Percentiles rank a stretch among this genome's conserved stretches.
phyloP scores from a whole-genome alignment of 768 basidiomycete species.

The Bullera alba region DNA sequence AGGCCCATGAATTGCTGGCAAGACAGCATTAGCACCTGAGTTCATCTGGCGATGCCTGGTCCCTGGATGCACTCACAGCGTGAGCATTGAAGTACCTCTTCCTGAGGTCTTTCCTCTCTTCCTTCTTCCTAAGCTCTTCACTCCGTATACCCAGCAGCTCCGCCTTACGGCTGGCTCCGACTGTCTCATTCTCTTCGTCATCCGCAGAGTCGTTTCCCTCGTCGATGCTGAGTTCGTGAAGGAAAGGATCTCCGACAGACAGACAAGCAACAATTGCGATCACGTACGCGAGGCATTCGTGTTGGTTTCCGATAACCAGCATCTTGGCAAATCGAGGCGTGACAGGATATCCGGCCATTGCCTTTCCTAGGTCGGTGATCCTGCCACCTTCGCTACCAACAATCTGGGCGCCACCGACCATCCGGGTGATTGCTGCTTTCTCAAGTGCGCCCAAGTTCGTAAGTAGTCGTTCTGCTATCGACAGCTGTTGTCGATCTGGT shows the following conservation, averaged over 20 bases:
- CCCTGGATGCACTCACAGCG: constrained; percentile 52
- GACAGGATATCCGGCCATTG: constrained; percentile 89
- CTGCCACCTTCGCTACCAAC: constrained; percentile 50
- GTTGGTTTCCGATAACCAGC: constrained; percentile 76
- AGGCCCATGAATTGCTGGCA: constrained; percentile 68
- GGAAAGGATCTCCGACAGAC: constrained; percentile 91
- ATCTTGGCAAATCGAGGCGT: constrained; percentile 93
- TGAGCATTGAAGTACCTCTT: constrained; percentile 78
- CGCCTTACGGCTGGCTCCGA: constrained; percentile 39
- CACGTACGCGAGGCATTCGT: constrained; percentile 85
- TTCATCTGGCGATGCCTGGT: neutral
- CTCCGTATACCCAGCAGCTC: constrained; percentile 46
- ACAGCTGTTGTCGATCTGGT: constrained; percentile 68
- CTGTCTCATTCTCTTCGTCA: constrained; percentile 49
- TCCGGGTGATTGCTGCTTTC: constrained; percentile 39
- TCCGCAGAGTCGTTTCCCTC: constrained; percentile 7
- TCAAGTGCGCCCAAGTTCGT: constrained; percentile 75
- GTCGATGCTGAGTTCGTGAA: constrained; percentile 62
- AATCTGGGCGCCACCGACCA: constrained; percentile 39
- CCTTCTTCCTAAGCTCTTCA: constrained; percentile 46
- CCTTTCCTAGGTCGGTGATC: constrained; percentile 82
- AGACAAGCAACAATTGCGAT: constrained; percentile 83
- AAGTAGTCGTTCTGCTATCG: constrained; percentile 73
- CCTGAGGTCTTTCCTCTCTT: constrained; percentile 56
- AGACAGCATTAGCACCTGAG: constrained; percentile 1